Percentiles rank a stretch among this genome's conserved stretches.
phyloP scores from a whole-genome alignment of 1,284 basidiomycete species.

The Ustilago loliicola region DNA sequence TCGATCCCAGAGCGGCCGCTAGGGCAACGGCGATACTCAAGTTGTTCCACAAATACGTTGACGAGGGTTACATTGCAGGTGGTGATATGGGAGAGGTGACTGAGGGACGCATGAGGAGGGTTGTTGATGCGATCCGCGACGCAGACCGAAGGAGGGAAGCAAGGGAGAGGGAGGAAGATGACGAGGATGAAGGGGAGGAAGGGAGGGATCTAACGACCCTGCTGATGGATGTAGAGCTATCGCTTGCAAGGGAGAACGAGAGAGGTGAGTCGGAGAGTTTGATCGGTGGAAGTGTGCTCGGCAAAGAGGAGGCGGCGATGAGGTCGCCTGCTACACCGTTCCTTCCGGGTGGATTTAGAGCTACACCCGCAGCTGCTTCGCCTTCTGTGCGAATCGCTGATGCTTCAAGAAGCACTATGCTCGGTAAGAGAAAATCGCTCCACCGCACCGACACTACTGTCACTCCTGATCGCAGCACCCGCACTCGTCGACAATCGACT shows the following conservation, averaged over 20 bases:
- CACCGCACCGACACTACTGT: background rate
- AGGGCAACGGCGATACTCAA: slow-evolving; percentile 64
- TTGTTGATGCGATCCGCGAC: slow-evolving; percentile 38
- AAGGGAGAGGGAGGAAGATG: slow-evolving; percentile 13
- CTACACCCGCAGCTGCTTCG: slow-evolving; percentile 15
- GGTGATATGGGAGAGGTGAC: slow-evolving; percentile 31
- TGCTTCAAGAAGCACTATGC: background rate
- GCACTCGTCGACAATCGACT: slow-evolving; percentile 9
- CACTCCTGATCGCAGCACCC: slow-evolving; percentile 16
- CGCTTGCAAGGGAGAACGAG: slow-evolving; percentile 27
- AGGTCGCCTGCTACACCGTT: slow-evolving; percentile 41
- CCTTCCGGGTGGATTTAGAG: slow-evolving; percentile 46
- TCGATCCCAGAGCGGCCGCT: slow-evolving; percentile 60
- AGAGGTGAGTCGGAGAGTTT: slow-evolving; percentile 32
- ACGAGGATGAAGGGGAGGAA: background rate
- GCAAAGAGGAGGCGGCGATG: background rate
- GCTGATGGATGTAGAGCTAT: slow-evolving; percentile 48
- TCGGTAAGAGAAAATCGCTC: background rate
- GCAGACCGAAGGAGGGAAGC: slow-evolving; percentile 15
- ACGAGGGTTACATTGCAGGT: slow-evolving; percentile 55
- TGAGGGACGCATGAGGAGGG: slow-evolving; percentile 27
- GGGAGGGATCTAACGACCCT: slow-evolving; percentile 35
- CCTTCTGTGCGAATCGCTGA: background rate
- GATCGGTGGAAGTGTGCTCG: slow-evolving; percentile 24
- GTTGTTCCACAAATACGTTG: slow-evolving; percentile 64